Evolutionary conservation across 768 basidiomycete species (phyloP), one percentile per base, ranked within the genome.

Genomic region (Flagelloscypha sp.): DNA sequence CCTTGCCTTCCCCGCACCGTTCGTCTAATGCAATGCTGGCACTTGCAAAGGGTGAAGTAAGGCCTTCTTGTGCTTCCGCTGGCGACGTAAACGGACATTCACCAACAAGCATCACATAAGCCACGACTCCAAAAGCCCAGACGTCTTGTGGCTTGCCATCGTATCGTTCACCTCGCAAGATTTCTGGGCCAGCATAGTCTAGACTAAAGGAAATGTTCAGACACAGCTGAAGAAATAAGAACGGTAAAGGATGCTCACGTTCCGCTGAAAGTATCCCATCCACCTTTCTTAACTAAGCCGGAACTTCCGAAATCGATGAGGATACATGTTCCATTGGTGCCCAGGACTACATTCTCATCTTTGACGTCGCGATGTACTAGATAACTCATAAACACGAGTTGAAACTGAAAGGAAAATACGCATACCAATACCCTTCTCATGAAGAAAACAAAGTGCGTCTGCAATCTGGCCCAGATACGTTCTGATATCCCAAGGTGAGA

Each of bases 221-320:
- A 21, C 13, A 47, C 36, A 44, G 45, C 31, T 50, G 24, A 7
- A 37, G 42, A 41, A 30, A 12, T 30, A 38, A 17, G 33, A 27
- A 30, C 31, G 24, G 32, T 35, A 30, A 27, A 15, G 11, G 33
- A 24, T 30, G 77, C 87, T 69, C 59, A 85, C 87, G 87, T 90
- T 63, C 87, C 87, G 48, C 85, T 90, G 56, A 90, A 90, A 27
- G 81, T 87, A 51, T 90, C 87, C 87, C 87, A 90, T 22, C 87
- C 87, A 30, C 68, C 64, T 53, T 81, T 85, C 61, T 76, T 84
- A 25, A 88, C 75, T 32, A 90, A 63, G 15, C 87, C 87, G 18
- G 87, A 88, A 48, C 89, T 93, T 27, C 94, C 94, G 55, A 98
- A 99, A 54, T 99, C 94, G 52, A 99, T 98, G 49, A 99, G 58